Conservation (phyloP, 2,329 filamentous ascomycete species). For the Neonectria hederae region DNA sequence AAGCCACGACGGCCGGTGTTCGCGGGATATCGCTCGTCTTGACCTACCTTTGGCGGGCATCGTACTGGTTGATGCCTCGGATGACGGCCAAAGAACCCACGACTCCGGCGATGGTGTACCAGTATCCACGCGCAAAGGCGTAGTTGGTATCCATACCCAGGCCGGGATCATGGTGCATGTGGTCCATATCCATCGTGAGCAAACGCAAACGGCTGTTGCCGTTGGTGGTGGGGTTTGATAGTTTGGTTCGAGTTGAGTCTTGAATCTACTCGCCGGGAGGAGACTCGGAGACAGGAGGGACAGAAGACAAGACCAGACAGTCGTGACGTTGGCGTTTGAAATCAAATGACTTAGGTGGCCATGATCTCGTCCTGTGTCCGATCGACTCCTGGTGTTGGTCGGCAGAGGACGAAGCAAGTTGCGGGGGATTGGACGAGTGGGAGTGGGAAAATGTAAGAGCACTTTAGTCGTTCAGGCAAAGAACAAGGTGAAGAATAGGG, state of each 20-base stretch:
- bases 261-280: slow-evolving; percentile 10
- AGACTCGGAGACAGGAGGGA: background rate
- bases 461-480: background rate
- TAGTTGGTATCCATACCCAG: slow-evolving; percentile 57
- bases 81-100: slow-evolving; percentile 53
- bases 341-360: background rate
- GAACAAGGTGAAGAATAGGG: no score
- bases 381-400: background rate
- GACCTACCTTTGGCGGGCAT: slow-evolving; percentile 53
- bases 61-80: slow-evolving; percentile 55
- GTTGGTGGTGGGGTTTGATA: background rate
- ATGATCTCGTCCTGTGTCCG: background rate
- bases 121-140: slow-evolving; percentile 63
- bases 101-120: slow-evolving; percentile 66
- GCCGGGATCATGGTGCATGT: slow-evolving; percentile 43
- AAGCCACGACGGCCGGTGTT: background rate
- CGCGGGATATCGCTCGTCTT: background rate
- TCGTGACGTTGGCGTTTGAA: background rate
- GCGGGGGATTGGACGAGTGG: background rate
- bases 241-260: background rate
- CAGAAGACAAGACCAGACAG: background rate
- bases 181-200: slow-evolving; percentile 47
- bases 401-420: background rate
- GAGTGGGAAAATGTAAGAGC: background rate
- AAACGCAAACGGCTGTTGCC: background rate